A percentile compares a stretch with the other conserved stretches of the same genome.
Conservation (phyloP, 441 rosid species). For the Adansonia grandidieri region DNA sequence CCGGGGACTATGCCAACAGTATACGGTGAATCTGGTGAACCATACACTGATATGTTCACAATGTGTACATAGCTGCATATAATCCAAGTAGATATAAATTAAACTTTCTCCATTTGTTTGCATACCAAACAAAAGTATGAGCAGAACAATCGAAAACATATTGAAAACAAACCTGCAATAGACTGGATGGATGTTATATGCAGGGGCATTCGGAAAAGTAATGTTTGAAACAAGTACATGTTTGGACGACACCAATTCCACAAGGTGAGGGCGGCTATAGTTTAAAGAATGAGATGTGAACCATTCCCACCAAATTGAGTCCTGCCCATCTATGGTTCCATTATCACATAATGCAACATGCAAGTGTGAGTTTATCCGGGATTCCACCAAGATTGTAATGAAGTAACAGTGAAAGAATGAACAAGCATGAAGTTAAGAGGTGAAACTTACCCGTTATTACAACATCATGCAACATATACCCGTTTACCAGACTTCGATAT, state of each 20-base stretch:
- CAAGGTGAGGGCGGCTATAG: constrained; percentile 85
- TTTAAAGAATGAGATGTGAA: constrained; percentile 62
- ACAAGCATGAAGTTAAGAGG: too few relatives aligned
- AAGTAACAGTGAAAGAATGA: background rate
- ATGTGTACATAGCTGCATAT: constrained; percentile 62
- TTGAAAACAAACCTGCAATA: constrained; percentile 65
- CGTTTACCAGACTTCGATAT: constrained; percentile 81
- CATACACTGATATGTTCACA: constrained; percentile 60
- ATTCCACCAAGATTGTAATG: constrained; percentile 1
- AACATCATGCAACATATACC: constrained; percentile 70
- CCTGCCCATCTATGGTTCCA: constrained; percentile 93
- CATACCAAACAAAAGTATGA: background rate
- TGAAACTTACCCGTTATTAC: constrained; percentile 68
- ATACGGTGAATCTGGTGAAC: constrained; percentile 62
- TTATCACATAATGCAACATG: constrained; percentile 61
- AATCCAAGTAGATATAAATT: constrained; percentile 9
- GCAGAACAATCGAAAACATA: background rate
- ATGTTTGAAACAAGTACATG: constrained; percentile 68
- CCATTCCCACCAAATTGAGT: constrained; percentile 90
- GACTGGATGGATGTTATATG: constrained; percentile 82
- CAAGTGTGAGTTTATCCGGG: constrained; percentile 13
- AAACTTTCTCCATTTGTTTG: constrained; percentile 13
- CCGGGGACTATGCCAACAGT: constrained; percentile 90
- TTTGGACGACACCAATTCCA: constrained; percentile 70
- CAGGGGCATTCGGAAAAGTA: constrained; percentile 81